Base-by-base conservation (phyloP, 345 rosid species). In the Acer saccharum region DNA sequence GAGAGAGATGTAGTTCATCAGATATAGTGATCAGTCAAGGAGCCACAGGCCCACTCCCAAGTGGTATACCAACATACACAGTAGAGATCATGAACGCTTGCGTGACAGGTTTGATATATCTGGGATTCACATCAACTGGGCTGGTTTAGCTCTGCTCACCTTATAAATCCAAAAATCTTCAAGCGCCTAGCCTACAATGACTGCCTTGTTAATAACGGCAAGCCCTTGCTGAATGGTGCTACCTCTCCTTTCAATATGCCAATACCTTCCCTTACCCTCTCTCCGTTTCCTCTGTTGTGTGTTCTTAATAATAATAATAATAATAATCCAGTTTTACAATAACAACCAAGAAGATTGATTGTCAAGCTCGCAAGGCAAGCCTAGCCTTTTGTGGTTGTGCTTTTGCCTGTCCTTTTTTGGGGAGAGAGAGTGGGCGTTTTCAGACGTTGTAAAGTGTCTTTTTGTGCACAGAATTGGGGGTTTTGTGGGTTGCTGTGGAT, bases 61-160 rank as follows among this genome's bases (percentile, higher is more conserved):
- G 69, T 58, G 99, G 99, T 68, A 88, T 92, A 18, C 99, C 99
- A 0, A 82, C 93, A 1, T 93, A 91, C 86, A 88, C 88, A 0
- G 99, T 93, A 3, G 94, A 93, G 87, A 90, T 95, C 29, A 76
- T 83, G 64, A 93, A 95, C 84, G 75, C 64, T 16, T 93, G 98
- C 68, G 80, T 78, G 61, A 83, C 92, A 8, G 99, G 98, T 9
- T 92, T 76, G 81, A 80, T 41, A 92, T 95, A 63, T 83, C 92
- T 1, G 68, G 83, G 41, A 90, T 95, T 46, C 99, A 93, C 84
- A 74, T 95, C 43, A 78, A 17, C 48, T 95, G 99, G 97, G 98
- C 60, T 92, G 98, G 99, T 95, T 95, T 77, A 95, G 98, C 83
- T 93, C 99, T 1, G 92, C 85, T 20, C 88, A 77, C 3, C 86